A percentile compares a stretch with the other conserved stretches of the same genome.
These are phyloP conservation scores for Termitomyces bulborhizus DNA, from an alignment of 768 basidiomycete species.

Conservation along the genomic window DNA sequence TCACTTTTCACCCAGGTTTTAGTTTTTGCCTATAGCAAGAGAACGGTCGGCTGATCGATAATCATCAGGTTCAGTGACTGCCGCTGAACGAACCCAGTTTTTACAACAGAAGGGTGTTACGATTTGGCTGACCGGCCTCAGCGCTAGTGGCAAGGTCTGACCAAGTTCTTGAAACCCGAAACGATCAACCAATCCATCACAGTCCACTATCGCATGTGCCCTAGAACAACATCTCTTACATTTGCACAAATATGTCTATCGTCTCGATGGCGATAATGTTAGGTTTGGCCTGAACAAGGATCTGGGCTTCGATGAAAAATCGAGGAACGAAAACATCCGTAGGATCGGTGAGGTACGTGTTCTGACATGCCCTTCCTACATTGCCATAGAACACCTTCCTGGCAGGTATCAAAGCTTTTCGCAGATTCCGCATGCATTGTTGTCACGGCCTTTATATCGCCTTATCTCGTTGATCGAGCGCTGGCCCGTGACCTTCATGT, in stretches of 20 bases:
- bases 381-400: conserved; percentile 1
- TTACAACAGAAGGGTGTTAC: conserved; percentile 84
- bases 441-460: conserved; percentile 97
- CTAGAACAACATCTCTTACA: conserved; percentile 94
- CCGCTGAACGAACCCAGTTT: conserved; percentile 58
- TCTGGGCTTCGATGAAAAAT: conserved; percentile 88
- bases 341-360: conserved; percentile 87
- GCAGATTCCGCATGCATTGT: conserved; percentile 81
- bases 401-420: conserved; percentile 89
- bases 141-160: conserved; percentile 87
- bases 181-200: background rate
- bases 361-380: background rate
- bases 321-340: conserved; percentile 92
- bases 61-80: conserved; percentile 60
- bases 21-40: background rate
- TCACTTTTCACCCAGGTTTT: conserved; percentile 43
- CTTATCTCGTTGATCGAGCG: conserved; percentile 85
- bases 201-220: conserved; percentile 97
- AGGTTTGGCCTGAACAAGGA: conserved; percentile 97
- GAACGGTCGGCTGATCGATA: background rate
- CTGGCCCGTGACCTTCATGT: conserved; percentile 80
- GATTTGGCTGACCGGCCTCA: conserved; percentile 95
- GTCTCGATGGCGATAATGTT: conserved; percentile 94
- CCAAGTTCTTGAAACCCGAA: background rate
- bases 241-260: conserved; percentile 78